Base-by-base conservation (phyloP, 228 moss, liverwort and hornwort species). In the Sphagnum fallax region DNA sequence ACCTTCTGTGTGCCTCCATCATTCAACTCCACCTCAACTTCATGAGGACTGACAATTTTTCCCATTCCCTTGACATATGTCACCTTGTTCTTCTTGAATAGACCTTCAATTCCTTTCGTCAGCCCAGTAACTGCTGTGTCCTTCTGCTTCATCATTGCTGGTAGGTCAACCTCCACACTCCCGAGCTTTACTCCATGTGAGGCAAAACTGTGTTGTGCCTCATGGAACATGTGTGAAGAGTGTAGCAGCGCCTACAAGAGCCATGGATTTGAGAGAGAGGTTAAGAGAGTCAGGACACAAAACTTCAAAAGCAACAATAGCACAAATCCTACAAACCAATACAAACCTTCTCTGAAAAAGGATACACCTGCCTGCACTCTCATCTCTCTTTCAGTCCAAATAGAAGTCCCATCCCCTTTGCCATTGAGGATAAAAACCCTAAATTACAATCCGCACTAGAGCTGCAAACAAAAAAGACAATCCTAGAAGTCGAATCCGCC, bases 201-300 rank as follows among this genome's bases (percentile, higher is more conserved):
- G 53, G 78, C 78, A 69, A 84, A 84, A 66, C 52, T 75, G 65
- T 84, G 84, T 61, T 80, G 60, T 47, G 84, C 84, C 51, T 84
- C 84, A 65, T 84, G 78, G 67, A 64, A 84, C 78, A 84, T 78
- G 50, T 81, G 81, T 50, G 84, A 76, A 52, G 80, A 84, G 63
- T 84, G 84, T 51, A 84, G 67, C 60, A 84, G 72, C 4, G 84
- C 81, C 80, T 84, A 76, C 68, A 51, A 62, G 67, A 52, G 8
- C 7, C 51, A 51, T 47, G 32, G 32, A 32, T 32, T 32, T 32
- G 32, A 32, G 32, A 32, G 32, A 32, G 32, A 32, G 32, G 2
- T 32, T 32, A 32, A 32, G 32, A 32, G 32, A 32, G 32, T 32
- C 32, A 32, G 32, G 32, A 32, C 32, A 32, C 32, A 32, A 32